A percentile compares a stretch with the other conserved stretches of the same genome.
Conservation (phyloP, 192 early-diverging fungal genomes). For the Spinellus fusiger region DNA sequence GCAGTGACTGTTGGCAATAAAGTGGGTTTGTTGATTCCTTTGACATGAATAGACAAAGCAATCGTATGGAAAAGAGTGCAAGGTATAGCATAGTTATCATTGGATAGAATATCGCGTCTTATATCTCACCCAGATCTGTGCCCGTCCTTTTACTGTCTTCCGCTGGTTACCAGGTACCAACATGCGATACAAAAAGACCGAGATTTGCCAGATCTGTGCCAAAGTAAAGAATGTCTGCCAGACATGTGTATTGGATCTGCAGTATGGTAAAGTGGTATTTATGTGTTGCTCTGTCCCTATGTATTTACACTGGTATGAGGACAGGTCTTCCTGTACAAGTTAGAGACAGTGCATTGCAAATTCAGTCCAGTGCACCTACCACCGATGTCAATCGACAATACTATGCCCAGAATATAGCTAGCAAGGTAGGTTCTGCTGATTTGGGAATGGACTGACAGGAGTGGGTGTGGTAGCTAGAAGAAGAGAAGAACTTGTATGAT, state of each 20-base stretch:
- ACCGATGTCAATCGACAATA: conserved; percentile 87
- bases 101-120: background rate
- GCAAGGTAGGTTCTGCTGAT: conserved; percentile 35
- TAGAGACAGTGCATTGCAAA: conserved; percentile 77
- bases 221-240: conserved; percentile 99
- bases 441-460: background rate
- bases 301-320: too few relatives aligned
- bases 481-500: conserved; percentile 40
- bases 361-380: conserved; percentile 71
- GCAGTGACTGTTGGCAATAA: background rate
- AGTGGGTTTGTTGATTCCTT: background rate
- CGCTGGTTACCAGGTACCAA: conserved; percentile 92
- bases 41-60: conserved; percentile 53
- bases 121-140: conserved; percentile 55
- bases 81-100: conserved; percentile 29
- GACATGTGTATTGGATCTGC: conserved; percentile 94
- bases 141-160: conserved; percentile 91
- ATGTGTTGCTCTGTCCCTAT: background rate
- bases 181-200: conserved; percentile 97
- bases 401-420: conserved; percentile 77
- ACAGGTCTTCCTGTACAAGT: conserved; percentile 86
- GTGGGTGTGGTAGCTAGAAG: conserved; percentile 35
- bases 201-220: conserved; percentile 96
- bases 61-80: conserved; percentile 70
- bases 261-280: conserved; percentile 52